These are phyloP conservation scores for Asterochloris erici DNA, from an alignment of 139 green algal species.

Conservation along the genomic window DNA sequence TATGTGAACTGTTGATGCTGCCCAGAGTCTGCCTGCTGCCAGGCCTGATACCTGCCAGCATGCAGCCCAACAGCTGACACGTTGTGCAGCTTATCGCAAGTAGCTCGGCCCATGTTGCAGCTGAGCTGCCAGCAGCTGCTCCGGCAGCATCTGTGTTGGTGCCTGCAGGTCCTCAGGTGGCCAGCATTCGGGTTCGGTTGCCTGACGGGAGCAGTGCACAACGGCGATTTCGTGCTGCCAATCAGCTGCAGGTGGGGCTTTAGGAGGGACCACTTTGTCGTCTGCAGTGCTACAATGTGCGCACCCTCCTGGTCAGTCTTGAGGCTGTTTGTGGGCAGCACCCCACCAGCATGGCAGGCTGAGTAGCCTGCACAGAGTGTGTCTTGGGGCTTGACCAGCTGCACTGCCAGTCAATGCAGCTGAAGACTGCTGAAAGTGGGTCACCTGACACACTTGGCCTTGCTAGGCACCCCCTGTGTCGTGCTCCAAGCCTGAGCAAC, in stretches of 20 bases:
- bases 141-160: too few species aligned
- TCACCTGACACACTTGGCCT: neutral
- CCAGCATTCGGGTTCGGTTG: conserved; percentile 65
- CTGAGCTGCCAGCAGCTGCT: too few species aligned
- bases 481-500: neutral
- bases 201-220: conserved; percentile 62
- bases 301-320: too few species aligned
- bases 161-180: neutral
- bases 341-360: neutral
- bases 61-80: too few species aligned
- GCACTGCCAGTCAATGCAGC: neutral
- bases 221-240: conserved; percentile 50
- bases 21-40: too few species aligned
- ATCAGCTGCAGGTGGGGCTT: conserved; percentile 24
- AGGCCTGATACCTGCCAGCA: too few species aligned
- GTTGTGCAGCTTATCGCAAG: too few species aligned
- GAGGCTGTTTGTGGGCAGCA: neutral
- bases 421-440: neutral
- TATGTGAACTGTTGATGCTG: too few species aligned
- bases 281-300: neutral
- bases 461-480: too few species aligned
- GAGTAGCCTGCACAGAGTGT: neutral
- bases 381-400: neutral
- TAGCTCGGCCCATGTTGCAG: too few species aligned
- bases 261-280: neutral